These are phyloP conservation scores for Xerocomus minutiporus DNA, from an alignment of 1,284 basidiomycete species.

Conservation along the genomic window DNA sequence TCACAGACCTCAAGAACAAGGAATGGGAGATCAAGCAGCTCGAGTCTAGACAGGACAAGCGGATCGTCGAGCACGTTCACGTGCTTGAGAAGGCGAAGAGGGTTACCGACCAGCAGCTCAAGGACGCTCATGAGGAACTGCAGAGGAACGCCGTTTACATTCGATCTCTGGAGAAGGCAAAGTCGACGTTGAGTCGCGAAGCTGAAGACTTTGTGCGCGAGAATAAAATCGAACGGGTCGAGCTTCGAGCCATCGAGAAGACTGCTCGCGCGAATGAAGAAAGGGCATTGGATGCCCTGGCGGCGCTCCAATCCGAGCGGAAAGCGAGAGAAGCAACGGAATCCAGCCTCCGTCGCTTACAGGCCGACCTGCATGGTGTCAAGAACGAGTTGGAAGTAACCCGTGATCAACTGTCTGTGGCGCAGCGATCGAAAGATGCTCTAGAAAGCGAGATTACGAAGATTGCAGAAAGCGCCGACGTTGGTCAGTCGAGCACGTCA, in stretches of 20 bases:
- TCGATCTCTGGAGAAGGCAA: conserved; percentile 79
- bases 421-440: conserved; percentile 61
- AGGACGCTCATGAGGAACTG: conserved; percentile 74
- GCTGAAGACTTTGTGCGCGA: conserved; percentile 81
- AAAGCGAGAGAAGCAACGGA: conserved; percentile 62
- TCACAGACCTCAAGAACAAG: conserved; percentile 74
- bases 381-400: conserved; percentile 52
- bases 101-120: conserved; percentile 89
- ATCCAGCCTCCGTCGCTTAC: conserved; percentile 52
- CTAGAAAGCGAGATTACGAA: conserved; percentile 67
- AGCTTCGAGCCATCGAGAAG: conserved; percentile 65
- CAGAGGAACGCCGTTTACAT: conserved; percentile 73
- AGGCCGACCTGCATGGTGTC: conserved; percentile 53
- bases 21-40: conserved; percentile 86
- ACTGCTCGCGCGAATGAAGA: conserved; percentile 57
- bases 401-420: conserved; percentile 45
- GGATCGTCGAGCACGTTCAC: conserved; percentile 97
- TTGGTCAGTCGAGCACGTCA: conserved; percentile 47
- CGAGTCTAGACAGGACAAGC: conserved; percentile 90
- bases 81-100: conserved; percentile 96
- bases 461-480: conserved; percentile 57
- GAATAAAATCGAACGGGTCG: conserved; percentile 69
- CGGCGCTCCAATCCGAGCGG: conserved; percentile 62
- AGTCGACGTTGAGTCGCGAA: conserved; percentile 72
- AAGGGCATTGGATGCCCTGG: conserved; percentile 49